Evolutionary conservation across 2,329 filamentous ascomycete species (phyloP).

Genomic region (Drechslera avenae): DNA sequence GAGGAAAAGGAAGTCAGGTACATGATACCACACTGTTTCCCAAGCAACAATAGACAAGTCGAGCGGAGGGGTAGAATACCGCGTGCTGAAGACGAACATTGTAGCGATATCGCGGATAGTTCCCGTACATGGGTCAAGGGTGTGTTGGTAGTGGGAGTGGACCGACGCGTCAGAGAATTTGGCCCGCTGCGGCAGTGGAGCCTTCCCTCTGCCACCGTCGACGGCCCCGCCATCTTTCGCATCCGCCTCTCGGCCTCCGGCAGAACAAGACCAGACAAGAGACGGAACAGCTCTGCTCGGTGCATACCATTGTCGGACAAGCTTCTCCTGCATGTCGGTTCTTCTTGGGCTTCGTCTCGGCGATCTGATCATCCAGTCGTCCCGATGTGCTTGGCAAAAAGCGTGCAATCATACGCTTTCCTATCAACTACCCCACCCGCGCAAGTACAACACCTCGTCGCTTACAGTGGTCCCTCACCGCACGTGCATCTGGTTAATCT

Average conservation of each 20-base stretch:
- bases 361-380: background rate
- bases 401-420: background rate
- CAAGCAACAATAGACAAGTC: background rate
- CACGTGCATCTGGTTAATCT: constrained; percentile 11
- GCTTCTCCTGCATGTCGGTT: constrained; percentile 9
- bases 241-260: background rate
- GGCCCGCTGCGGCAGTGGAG: no score
- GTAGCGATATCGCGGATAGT: no score
- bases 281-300: background rate
- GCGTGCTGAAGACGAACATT: no score
- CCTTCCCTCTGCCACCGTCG: no score
- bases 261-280: background rate
- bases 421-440: constrained; percentile 7
- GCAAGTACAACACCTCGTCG: constrained; percentile 7
- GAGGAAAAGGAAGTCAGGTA: background rate
- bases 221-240: no score
- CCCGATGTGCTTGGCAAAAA: background rate
- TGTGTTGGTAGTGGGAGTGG: background rate
- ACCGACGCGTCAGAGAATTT: no score
- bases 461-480: constrained; percentile 12
- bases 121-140: no score
- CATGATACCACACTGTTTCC: background rate
- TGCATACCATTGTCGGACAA: constrained; percentile 5
- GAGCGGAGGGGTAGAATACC: no score
- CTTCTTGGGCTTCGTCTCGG: constrained; percentile 12